Base-by-base conservation (phyloP, 2,329 filamentous ascomycete genomes). In the Meredithiella fracta region DNA sequence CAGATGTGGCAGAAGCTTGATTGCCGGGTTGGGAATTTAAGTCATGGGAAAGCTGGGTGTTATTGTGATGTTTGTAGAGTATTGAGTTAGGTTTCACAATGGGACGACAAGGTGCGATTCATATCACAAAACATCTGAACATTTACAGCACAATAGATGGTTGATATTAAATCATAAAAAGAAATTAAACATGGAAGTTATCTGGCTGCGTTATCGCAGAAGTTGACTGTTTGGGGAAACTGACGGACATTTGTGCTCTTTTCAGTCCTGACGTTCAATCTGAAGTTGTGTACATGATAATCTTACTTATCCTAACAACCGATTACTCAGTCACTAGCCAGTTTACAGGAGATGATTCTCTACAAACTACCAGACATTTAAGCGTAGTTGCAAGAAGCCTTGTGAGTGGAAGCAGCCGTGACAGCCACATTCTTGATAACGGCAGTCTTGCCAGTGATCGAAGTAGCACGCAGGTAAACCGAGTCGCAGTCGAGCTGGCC, bases 361-460 rank as follows among this genome's bases (percentile, higher is more conserved):
- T 44, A 44, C 11, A n/a, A 22, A 44, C 8, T 3, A n/a, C 3
- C 11, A 44, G 5, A 42, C 9, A 26, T 31, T 44, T 57, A 57
- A 44, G 51, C 20, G 25, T 58, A 58, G 56, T 58, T 58, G 17
- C 47, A 25, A 29, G 23, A 20, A 26, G 20, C 56, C 49, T 55
- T 51, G 38, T 50, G 29, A 9, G 54, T 52, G 2, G 20, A 8
- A 23, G 40, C 40, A 7, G 34, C 49, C 15, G 11, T 25, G 37
- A 58, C 8, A 11, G 38, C 3, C 31, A 58, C 56, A 22, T 58
- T 34, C 14, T 42, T 37, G 22, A 58, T 34, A 25, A 37, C 54
- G 38, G 54, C 56, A 38, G 42, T 51, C 56, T 58, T 58, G 38
- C 56, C 56, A 11, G 56, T 58, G 22, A 58, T 55, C 2, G 56